phyloP scores from a whole-genome alignment of 495 filamentous ascomycete genomes.

The Cladorrhinum samala region DNA sequence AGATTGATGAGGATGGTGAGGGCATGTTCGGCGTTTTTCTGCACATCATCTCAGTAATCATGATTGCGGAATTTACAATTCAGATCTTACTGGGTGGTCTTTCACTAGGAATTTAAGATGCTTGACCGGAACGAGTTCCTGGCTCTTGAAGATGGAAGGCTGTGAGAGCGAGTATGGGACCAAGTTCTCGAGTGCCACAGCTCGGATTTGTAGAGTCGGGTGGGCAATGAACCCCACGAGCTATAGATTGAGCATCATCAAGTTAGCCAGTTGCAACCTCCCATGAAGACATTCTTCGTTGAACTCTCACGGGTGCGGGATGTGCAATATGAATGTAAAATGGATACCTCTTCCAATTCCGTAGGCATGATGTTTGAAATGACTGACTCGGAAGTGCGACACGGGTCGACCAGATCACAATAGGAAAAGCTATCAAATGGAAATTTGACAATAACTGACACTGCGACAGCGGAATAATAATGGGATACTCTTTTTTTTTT shows the following conservation, averaged over 20 bases:
- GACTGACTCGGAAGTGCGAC: neutral
- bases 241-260: conserved; percentile 36
- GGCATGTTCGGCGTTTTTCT: conserved; percentile 90
- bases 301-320: neutral
- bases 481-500: no score
- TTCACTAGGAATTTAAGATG: conserved; percentile 84
- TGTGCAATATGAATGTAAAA: neutral
- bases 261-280: conserved; percentile 14
- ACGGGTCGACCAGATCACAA: no score
- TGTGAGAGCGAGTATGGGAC: conserved; percentile 76
- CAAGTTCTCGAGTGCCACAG: conserved; percentile 72
- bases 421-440: neutral
- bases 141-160: conserved; percentile 74
- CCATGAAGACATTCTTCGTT: neutral
- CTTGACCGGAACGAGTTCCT: conserved; percentile 71
- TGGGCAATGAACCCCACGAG: conserved; percentile 89
- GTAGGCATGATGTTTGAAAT: conserved; percentile 55
- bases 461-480: no score
- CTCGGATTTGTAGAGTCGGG: conserved; percentile 76
- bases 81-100: conserved; percentile 63
- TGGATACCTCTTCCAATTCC: conserved; percentile 80
- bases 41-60: neutral
- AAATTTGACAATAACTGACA: neutral
- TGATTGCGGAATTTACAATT: neutral
- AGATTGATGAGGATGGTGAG: conserved; percentile 90